Conservation (phyloP, 306 rosid species). For the Quercus rubra region DNA sequence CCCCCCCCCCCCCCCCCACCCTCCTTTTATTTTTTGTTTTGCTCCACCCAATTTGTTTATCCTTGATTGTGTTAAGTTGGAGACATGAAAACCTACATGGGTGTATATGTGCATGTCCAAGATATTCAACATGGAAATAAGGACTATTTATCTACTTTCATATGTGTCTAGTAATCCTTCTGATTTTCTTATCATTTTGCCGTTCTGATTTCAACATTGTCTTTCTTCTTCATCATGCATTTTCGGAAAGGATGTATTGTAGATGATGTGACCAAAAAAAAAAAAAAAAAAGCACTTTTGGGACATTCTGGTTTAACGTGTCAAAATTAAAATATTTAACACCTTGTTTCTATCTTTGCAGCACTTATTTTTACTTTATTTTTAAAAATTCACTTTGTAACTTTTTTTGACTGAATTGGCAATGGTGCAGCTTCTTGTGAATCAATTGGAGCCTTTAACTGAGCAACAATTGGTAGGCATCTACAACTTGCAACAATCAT, state of each 20-base stretch:
- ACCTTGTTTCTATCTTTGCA: not conserved
- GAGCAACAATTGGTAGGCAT: conserved; percentile 88
- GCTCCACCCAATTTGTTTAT: no score
- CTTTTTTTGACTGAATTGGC: conserved; percentile 5
- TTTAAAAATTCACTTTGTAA: conserved; percentile 1
- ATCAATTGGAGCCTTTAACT: conserved; percentile 87
- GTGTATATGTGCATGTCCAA: not conserved
- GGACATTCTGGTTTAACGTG: not conserved
- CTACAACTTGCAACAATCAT: conserved; percentile 90
- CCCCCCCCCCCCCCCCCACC: not conserved
- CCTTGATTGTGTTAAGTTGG: not conserved
- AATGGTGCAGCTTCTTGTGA: conserved; percentile 69
- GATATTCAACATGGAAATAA: not conserved
- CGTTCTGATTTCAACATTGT: not conserved
- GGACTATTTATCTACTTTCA: not conserved
- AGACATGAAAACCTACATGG: not conserved
- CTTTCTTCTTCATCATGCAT: not conserved
- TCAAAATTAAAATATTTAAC: not conserved
- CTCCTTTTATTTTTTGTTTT: not conserved
- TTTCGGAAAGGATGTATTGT: not conserved
- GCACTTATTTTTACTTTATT: not conserved
- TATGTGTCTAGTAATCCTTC: not conserved
- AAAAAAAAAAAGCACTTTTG: not conserved
- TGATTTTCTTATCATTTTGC: not conserved
- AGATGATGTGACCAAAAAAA: not conserved